Conservation (phyloP, 108 stramenopile species). For the Cyclotella baltica region DNA sequence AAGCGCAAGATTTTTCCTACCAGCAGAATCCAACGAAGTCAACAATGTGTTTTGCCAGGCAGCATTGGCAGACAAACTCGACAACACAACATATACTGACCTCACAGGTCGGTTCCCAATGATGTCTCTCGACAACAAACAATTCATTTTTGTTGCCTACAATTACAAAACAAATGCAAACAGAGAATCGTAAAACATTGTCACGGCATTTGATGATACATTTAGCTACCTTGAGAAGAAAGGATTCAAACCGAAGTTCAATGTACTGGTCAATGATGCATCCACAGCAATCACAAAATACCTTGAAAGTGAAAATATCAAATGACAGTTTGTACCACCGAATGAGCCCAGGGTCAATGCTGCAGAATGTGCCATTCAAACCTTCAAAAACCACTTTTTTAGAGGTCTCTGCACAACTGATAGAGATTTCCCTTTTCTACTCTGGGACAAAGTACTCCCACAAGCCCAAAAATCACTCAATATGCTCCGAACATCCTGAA, state of each 20-base stretch:
- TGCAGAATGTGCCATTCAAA: constrained; percentile 47
- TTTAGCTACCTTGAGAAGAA: constrained; percentile 14
- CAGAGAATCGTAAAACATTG: background rate
- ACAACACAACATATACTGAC: constrained; percentile 14
- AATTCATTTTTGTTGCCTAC: constrained; percentile 54
- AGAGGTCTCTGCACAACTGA: constrained; percentile 26
- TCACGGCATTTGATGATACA: constrained; percentile 11
- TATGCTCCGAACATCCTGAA: constrained; percentile 3
- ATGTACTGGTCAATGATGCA: constrained; percentile 27
- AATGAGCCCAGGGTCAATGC: constrained; percentile 26
- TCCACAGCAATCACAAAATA: constrained; percentile 10
- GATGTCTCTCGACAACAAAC: constrained; percentile 27
- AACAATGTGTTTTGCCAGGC: constrained; percentile 15
- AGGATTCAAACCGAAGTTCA: constrained; percentile 30
- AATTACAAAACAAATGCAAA: constrained; percentile 52
- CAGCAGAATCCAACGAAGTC: background rate
- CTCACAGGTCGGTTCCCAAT: constrained; percentile 48
- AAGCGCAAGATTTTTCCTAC: background rate
- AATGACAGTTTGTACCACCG: constrained; percentile 33
- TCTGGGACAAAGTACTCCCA: background rate
- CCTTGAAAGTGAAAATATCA: constrained; percentile 1
- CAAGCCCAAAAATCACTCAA: constrained; percentile 3
- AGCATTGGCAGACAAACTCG: constrained; percentile 15
- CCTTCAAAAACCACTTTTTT: constrained; percentile 36
- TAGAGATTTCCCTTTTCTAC: constrained; percentile 23